phyloP scores from a whole-genome alignment of 2,329 filamentous ascomycete species.

The Polychaeton citri region DNA sequence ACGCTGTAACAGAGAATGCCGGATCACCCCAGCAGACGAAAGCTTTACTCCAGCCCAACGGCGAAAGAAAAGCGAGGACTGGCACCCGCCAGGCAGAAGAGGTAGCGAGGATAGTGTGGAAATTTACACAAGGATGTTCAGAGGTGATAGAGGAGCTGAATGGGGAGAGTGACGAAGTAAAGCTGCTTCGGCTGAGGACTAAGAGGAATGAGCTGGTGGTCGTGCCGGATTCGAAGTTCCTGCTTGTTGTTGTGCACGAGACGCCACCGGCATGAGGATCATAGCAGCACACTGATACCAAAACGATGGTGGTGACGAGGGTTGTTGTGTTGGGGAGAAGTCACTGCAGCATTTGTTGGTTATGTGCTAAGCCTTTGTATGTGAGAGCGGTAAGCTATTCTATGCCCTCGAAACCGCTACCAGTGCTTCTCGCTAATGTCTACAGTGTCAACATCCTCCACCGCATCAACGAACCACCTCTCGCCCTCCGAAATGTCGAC shows the following conservation, averaged over 20 bases:
- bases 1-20: slow-evolving; percentile 6
- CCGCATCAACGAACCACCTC: slow-evolving; percentile 56
- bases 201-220: slow-evolving; percentile 77
- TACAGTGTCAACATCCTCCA: slow-evolving; percentile 52
- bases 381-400: too few relatives aligned
- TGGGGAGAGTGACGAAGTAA: slow-evolving; percentile 65
- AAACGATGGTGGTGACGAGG: too few relatives aligned
- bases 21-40: slow-evolving; percentile 1
- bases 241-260: slow-evolving; percentile 69
- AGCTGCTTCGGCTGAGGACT: slow-evolving; percentile 62
- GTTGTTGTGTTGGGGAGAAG: too few relatives aligned
- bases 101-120: slow-evolving; percentile 63
- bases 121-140: slow-evolving; percentile 56
- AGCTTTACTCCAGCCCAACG: slow-evolving; percentile 10
- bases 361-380: too few relatives aligned
- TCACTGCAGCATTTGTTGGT: too few relatives aligned
- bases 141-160: slow-evolving; percentile 61
- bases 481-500: slow-evolving; percentile 47
- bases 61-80: slow-evolving; percentile 22
- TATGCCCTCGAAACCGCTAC: slow-evolving; percentile 22
- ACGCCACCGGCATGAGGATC: slow-evolving; percentile 51
- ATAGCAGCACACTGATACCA: too few relatives aligned
- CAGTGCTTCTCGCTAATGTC: slow-evolving; percentile 56
- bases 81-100: slow-evolving; percentile 47
- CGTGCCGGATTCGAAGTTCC: slow-evolving; percentile 65